Conservation (phyloP, 1,284 basidiomycete species). For the Malassezia restricta region DNA sequence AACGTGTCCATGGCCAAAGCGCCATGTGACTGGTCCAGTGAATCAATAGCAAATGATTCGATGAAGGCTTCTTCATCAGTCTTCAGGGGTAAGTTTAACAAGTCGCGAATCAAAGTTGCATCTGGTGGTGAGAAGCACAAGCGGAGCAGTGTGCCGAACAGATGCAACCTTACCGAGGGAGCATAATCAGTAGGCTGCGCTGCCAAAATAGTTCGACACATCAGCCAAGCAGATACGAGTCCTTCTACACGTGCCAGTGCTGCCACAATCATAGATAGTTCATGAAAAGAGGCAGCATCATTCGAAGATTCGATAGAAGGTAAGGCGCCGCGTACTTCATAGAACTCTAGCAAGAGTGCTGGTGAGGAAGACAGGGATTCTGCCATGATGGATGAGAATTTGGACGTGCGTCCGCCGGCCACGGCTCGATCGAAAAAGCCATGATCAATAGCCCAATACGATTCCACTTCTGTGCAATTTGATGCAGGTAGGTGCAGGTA, state of each 20-base stretch:
- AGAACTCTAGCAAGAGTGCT: slow-evolving; percentile 3
- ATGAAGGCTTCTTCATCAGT: slow-evolving; percentile 19
- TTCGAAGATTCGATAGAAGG: neutral
- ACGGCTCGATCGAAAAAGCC: slow-evolving; percentile 3
- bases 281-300: neutral
- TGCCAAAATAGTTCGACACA: slow-evolving; percentile 4
- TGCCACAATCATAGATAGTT: neutral
- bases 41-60: slow-evolving; percentile 22
- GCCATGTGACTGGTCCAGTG: slow-evolving; percentile 9
- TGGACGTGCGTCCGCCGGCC: neutral
- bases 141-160: slow-evolving; percentile 15
- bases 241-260: slow-evolving; percentile 8
- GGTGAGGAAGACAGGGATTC: neutral
- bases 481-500: neutral
- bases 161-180: neutral
- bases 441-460: slow-evolving; percentile 12
- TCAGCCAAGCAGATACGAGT: slow-evolving; percentile 7
- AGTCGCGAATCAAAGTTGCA: slow-evolving; percentile 21
- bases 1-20: slow-evolving; percentile 29
- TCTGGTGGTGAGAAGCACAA: slow-evolving; percentile 30
- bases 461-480: neutral
- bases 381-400: neutral
- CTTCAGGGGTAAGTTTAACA: slow-evolving; percentile 23
- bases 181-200: neutral
- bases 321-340: slow-evolving; percentile 2